A percentile compares a stretch with the other conserved stretches of the same genome.
These are phyloP conservation scores for Mucor velutinosus DNA, from an alignment of 371 early-diverging fungal species.

Conservation along the genomic window DNA sequence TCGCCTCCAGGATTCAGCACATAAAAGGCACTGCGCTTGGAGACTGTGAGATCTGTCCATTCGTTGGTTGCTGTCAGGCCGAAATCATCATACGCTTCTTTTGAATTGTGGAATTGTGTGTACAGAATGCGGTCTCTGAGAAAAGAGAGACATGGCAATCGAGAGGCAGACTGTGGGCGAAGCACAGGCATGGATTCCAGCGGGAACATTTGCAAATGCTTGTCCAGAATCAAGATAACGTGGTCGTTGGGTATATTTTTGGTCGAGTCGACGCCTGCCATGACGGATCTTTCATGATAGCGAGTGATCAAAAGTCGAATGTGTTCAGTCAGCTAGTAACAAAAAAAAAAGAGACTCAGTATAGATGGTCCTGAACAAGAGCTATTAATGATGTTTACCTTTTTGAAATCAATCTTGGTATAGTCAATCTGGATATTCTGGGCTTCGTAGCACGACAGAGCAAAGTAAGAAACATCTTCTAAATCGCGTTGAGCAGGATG, in stretches of 20 bases:
- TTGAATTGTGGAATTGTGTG: constrained; percentile 19
- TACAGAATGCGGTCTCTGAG: constrained; percentile 66
- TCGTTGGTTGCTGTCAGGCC: neutral
- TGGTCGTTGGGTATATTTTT: constrained; percentile 50
- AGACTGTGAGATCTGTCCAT: constrained; percentile 50
- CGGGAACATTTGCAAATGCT: constrained; percentile 78
- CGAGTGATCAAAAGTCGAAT: constrained; percentile 15
- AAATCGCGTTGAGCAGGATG: constrained; percentile 50
- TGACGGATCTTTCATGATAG: constrained; percentile 29
- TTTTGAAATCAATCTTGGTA: constrained; percentile 55
- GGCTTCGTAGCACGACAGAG: constrained; percentile 63
- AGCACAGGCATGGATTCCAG: constrained; percentile 84
- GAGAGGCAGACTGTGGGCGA: constrained; percentile 71
- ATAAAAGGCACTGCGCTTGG: constrained; percentile 67
- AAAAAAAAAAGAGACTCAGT: neutral
- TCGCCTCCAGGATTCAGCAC: constrained; percentile 92
- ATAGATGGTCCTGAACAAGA: neutral
- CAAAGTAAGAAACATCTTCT: constrained; percentile 73
- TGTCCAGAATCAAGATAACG: constrained; percentile 82
- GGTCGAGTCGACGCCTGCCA: constrained; percentile 19
- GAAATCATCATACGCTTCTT: constrained; percentile 10
- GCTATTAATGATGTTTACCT: constrained; percentile 30
- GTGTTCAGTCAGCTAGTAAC: constrained; percentile 23
- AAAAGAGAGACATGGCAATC: constrained; percentile 80
- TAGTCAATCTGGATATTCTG: constrained; percentile 51